Evolutionary conservation across 2,329 filamentous ascomycete genomes (phyloP).

Genomic region (Diaporthe sp.): DNA sequence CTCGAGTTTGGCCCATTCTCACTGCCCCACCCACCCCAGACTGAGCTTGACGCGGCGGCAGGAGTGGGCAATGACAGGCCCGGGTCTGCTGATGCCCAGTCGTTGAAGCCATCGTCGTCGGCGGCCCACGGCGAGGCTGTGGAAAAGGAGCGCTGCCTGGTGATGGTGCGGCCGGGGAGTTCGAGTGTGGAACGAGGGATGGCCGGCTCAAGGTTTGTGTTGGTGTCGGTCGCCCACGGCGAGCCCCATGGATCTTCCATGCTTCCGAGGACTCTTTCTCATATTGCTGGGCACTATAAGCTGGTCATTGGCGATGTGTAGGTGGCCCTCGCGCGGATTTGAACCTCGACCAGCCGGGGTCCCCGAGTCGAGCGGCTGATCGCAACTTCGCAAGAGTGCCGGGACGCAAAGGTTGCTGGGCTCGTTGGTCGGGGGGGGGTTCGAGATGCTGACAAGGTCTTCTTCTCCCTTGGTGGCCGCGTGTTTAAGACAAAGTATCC

Average conservation of each 20-base stretch:
- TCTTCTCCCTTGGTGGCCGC: background rate
- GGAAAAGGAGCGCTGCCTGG: constrained; percentile 41
- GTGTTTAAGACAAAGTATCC: background rate
- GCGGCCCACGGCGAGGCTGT: constrained; percentile 55
- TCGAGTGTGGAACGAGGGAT: constrained; percentile 49
- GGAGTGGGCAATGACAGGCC: constrained; percentile 38
- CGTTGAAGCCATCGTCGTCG: constrained; percentile 50
- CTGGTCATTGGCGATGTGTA: constrained; percentile 28
- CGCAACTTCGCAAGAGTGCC: constrained; percentile 8
- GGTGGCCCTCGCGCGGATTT: constrained; percentile 29
- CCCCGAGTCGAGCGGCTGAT: constrained; percentile 11
- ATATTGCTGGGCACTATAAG: constrained; percentile 34
- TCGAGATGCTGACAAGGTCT: background rate
- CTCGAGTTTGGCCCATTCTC: constrained; percentile 36
- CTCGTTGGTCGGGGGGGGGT: background rate
- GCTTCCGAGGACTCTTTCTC: constrained; percentile 43
- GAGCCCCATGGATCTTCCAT: constrained; percentile 75
- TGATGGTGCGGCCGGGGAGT: constrained; percentile 46
- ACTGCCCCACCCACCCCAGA: constrained; percentile 46
- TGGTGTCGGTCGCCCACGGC: constrained; percentile 60
- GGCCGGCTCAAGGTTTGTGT: constrained; percentile 49
- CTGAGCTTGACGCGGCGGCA: constrained; percentile 36
- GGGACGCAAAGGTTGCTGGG: background rate
- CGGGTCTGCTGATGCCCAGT: constrained; percentile 49
- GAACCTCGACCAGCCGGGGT: constrained; percentile 8